Percentiles rank a stretch among this genome's conserved stretches.
phyloP scores from a whole-genome alignment of 2,329 filamentous ascomycete genomes.

The Pseudogymnoascus sp. region DNA sequence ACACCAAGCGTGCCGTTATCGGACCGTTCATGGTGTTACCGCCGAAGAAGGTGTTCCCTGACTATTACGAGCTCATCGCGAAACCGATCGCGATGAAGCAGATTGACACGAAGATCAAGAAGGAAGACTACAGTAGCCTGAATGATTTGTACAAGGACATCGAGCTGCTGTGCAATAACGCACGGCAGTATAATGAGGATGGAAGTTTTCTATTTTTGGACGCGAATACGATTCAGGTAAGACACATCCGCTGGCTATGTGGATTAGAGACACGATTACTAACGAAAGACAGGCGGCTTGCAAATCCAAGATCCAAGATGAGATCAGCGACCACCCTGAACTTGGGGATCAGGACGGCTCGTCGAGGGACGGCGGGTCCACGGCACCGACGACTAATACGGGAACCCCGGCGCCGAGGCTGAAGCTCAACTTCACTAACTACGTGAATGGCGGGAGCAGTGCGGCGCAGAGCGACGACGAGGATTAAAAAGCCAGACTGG shows the following conservation, averaged over 20 bases:
- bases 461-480: constrained; percentile 48
- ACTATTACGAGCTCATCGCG: constrained; percentile 92
- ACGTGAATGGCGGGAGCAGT: constrained; percentile 35
- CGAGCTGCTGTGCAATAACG: constrained; percentile 78
- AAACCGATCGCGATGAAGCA: constrained; percentile 94
- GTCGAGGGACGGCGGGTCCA: constrained; percentile 28
- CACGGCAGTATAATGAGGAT: constrained; percentile 94
- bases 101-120: constrained; percentile 92
- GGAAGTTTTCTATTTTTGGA: constrained; percentile 86
- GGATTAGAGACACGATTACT: constrained; percentile 20
- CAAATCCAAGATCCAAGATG: constrained; percentile 45
- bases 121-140: constrained; percentile 80
- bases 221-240: constrained; percentile 86
- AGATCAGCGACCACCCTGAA: constrained; percentile 47
- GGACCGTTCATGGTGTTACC: constrained; percentile 91
- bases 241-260: constrained; percentile 26
- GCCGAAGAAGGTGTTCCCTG: constrained; percentile 79
- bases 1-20: constrained; percentile 70
- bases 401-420: constrained; percentile 54
- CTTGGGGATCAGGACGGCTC: constrained; percentile 45
- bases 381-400: constrained; percentile 48
- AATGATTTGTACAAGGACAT: constrained; percentile 79
- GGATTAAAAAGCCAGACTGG: constrained; percentile 17
- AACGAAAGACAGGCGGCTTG: constrained; percentile 48
- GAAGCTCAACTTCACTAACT: constrained; percentile 56